Percentiles rank a stretch among this genome's conserved stretches.
Evolutionary conservation across 1,284 basidiomycete species (phyloP).

Genomic region (Cryptococcus sp.): DNA sequence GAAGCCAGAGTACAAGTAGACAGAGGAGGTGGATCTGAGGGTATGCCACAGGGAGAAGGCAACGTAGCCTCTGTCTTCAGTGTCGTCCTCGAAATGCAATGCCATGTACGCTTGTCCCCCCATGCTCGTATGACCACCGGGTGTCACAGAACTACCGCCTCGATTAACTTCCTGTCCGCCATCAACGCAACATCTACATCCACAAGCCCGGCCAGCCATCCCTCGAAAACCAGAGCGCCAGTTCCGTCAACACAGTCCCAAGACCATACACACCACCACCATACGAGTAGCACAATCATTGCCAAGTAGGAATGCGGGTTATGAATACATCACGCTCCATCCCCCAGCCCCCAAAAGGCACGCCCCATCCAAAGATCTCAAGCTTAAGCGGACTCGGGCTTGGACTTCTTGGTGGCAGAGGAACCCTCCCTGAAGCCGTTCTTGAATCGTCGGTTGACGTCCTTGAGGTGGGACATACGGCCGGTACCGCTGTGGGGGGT

Average conservation of each 20-base stretch:
- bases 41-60: no score
- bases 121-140: no score
- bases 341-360: neutral
- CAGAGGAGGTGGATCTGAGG: no score
- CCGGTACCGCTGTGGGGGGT: constrained; percentile 72
- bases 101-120: no score
- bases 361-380: neutral
- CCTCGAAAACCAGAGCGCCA: no score
- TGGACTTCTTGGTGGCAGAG: constrained; percentile 54
- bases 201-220: neutral
- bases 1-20: constrained; percentile 20
- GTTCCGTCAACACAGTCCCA: no score
- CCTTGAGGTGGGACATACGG: constrained; percentile 91
- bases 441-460: constrained; percentile 90
- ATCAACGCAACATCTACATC: no score
- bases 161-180: no score
- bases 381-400: constrained; percentile 41
- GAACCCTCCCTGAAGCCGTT: constrained; percentile 89
- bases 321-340: neutral
- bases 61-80: no score
- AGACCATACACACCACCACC: neutral
- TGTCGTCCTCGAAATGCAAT: no score
- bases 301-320: neutral
- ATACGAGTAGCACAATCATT: neutral
- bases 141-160: no score